Base-by-base conservation (phyloP, 2,329 filamentous ascomycete species). In the Ascochyta lentis region DNA sequence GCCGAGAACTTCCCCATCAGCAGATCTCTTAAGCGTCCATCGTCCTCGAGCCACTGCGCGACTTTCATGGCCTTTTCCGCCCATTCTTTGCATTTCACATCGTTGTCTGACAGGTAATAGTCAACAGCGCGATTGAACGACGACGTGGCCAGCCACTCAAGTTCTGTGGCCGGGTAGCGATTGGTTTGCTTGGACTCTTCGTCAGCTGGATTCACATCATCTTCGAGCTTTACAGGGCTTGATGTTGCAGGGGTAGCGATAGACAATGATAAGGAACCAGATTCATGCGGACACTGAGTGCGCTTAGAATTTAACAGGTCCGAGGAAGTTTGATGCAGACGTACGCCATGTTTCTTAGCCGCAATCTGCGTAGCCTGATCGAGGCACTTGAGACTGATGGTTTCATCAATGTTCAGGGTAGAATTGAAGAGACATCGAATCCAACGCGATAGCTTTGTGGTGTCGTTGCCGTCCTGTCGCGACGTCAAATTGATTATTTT, bases 341-440 rank as follows among this genome's bases (percentile, higher is more conserved):
- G 65, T 62, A 74, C 72, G 10, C 61, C 63, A 39, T 73, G 59
- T 41, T 66, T 62, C 31, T 48, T 60, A 6, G 66, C 61, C 10
- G 72, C 72, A 31, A 75, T 65, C 15, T 64, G 59, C 2, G 81
- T 79, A 1, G 86, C 84, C 67, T 92, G 86, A n/a, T 86, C 82
- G 7, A 92, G 76, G 4, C 92, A 79, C 41, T 82, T 79, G 45
- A 89, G 77, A 9, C 85, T 84, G 15, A 86, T 74, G 0, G 73
- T 72, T 19, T 86, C 81, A 42, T 87, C 82, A 4, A 77, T 1
- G 83, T 78, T 19, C 0, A 92, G 75, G 0, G 89, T 83, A 1
- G 86, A 79, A 58, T 90, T 88, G 61, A 94, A 90, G 2, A 95
- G 80, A 64, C 90, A 92, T 1, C 91, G 85, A 41, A 94, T 84